Evolutionary conservation across 768 basidiomycete genomes (phyloP), one percentile per base, ranked within the genome.

Genomic region (Russula abietina): DNA sequence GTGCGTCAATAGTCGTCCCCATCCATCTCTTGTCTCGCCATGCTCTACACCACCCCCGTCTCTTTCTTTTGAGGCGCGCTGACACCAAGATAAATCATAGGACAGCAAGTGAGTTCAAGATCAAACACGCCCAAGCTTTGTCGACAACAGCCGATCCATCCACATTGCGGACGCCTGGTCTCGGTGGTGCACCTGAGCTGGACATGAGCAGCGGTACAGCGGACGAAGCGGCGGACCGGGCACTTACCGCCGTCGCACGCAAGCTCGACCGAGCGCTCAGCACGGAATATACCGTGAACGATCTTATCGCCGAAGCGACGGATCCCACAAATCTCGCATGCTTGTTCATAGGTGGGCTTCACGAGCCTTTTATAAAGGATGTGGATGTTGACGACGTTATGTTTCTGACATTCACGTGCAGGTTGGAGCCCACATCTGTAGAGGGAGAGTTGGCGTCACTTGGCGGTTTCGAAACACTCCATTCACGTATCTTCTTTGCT

Each of bases 251-350:
- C 38, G 93, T 98, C 41, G 78, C 84, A 12, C 79, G 84, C 58
- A 98, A 98, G 74, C 79, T 99, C 46, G 85, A 91, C 71, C 87
- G 86, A 70, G 80, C 84, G 4, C 78, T 98, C 65, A 95, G 92
- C 69, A 90, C 96, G 28, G 91, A 96, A 72, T 94, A 91, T 68
- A 91, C 88, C 6, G 92, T 99, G 64, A 97, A 96, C 75, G 88
- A 92, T 72, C 82, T 98, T 45, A 87, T 98, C 62, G 86, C 90
- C 22, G 86, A 91, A 70, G 96, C 96, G 41, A 91, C 86, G 26
- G 91, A 96, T 70, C 71, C 77, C 2, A 77, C 75, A 52, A 92
- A 92, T 71, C 75, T 98, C 22, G 86, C 85, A 3, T 81, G 78
- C n/a, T 92, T 98, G 67, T 98, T 81, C 70, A 68, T 70, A 43